Conservation (phyloP, 345 rosid genomes). For the Salix dunnii region DNA sequence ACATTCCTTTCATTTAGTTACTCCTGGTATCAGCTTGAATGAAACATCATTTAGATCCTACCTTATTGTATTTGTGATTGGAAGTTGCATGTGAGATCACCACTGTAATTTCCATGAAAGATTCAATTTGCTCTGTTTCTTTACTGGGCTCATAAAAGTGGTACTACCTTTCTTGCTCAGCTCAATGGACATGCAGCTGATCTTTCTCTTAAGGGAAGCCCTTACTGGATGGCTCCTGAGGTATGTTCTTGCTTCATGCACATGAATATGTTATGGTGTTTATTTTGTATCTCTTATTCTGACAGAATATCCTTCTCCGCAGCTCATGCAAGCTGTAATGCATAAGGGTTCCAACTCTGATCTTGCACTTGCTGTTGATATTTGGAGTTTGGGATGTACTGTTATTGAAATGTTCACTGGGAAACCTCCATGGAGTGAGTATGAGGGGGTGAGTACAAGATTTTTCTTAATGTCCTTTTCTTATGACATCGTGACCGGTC, state of each 20-base stretch:
- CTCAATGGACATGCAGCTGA: conserved; percentile 85
- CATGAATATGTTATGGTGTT: not conserved
- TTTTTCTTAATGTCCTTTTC: not conserved
- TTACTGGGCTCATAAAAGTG: conserved; percentile 2
- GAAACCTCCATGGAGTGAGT: conserved; percentile 96
- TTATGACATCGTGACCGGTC: not conserved
- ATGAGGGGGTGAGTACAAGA: conserved; percentile 75
- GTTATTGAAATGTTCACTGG: conserved; percentile 96
- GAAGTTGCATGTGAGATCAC: not conserved
- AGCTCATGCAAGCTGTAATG: conserved; percentile 94
- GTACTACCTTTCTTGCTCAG: conserved; percentile 37
- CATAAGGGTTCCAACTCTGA: conserved; percentile 72
- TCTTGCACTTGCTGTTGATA: conserved; percentile 89
- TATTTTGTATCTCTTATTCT: conserved; percentile 11
- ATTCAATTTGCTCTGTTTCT: not conserved
- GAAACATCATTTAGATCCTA: not conserved
- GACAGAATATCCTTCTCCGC: conserved; percentile 21
- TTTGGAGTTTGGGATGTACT: conserved; percentile 99
- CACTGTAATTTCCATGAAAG: not conserved
- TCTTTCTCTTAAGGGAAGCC: conserved; percentile 93
- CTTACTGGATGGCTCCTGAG: conserved; percentile 99
- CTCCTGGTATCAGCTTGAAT: no score
- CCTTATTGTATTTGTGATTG: not conserved
- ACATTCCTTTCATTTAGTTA: not conserved
- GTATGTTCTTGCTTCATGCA: conserved; percentile 33